Evolutionary conservation across 495 filamentous ascomycete species (phyloP), one percentile per base, ranked within the genome.

Genomic region (Achaetomiella virescens): DNA sequence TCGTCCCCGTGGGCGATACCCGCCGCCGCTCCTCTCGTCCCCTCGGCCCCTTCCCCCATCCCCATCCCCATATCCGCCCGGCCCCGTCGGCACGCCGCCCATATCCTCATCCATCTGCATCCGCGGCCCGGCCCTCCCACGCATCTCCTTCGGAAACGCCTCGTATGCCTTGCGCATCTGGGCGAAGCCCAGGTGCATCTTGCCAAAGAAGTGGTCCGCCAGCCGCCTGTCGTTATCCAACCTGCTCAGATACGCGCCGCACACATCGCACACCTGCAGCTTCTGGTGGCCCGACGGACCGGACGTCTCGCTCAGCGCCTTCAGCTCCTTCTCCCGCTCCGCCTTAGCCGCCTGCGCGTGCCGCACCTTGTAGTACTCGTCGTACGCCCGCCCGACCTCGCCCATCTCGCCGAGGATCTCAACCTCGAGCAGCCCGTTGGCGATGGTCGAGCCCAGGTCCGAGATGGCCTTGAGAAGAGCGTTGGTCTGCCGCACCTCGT

Each of bases 151-250:
- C 52, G 85, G 85, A 53, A 98, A 80, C n/a, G 78, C 75, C 59
- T 96, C 93, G 62, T 78, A 88, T 12, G 88, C 90, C 77, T 89
- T 93, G 59, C 93, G 82, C 93, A 98, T 98, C 74, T 95, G 88
- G 33, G 93, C 92, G 68, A 97, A 98, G 0, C 93, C 93, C 65
- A 98, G 76, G 66, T 98, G 93, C 95, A 98, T 97, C 77, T 98
- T 98, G 29, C 93, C 93, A 69, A 95, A 97, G 71, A 98, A 98
- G 65, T 98, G 93, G 69, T 98, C 93, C 25, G 93, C 93, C 70
- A 98, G 66, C 27, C 93, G 77, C 18, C 93, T 81, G 66, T 98
- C 93, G 64, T 98, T 98, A 66, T 98, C 93, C 22, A 98, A 81
- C 18, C 93, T 72, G 52, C 81, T 86, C 51, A 98, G 78, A 67